Evolutionary conservation across 2,329 filamentous ascomycete genomes (phyloP).

Genomic region (Phoma sp.): DNA sequence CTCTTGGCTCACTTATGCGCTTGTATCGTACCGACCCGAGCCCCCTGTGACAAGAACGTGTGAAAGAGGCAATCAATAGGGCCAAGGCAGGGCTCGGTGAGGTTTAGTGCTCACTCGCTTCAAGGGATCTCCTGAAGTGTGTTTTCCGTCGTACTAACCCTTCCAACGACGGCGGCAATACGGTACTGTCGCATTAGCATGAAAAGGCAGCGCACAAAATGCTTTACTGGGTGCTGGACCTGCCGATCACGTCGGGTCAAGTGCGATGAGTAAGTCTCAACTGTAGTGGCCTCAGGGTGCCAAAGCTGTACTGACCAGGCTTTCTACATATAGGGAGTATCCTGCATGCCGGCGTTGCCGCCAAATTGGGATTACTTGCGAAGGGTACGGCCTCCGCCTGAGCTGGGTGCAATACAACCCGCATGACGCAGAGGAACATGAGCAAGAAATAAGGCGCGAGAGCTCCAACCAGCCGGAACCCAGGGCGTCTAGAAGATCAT

Average conservation of each 20-base stretch:
- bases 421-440: not conserved
- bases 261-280: slow-evolving; percentile 19
- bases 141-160: not conserved
- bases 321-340: not conserved
- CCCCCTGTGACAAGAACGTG: not conserved
- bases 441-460: not conserved
- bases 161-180: not conserved
- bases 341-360: slow-evolving; percentile 15
- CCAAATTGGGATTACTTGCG: slow-evolving; percentile 11
- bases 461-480: not conserved
- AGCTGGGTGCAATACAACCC: slow-evolving; percentile 17
- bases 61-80: not conserved
- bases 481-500: slow-evolving; percentile 4
- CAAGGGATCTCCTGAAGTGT: not conserved
- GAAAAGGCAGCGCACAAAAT: slow-evolving; percentile 16
- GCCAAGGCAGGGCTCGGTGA: not conserved
- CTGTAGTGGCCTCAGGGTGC: not conserved
- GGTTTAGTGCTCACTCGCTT: not conserved
- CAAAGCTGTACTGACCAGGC: not conserved
- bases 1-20: not conserved
- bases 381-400: slow-evolving; percentile 20
- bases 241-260: slow-evolving; percentile 22
- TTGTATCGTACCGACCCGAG: not conserved
- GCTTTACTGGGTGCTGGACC: slow-evolving; percentile 24
- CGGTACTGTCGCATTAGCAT: not conserved